Percentiles rank a stretch among this genome's conserved stretches.
phyloP scores from a whole-genome alignment of 805 yeast species.

The Lipomyces anomalus region DNA sequence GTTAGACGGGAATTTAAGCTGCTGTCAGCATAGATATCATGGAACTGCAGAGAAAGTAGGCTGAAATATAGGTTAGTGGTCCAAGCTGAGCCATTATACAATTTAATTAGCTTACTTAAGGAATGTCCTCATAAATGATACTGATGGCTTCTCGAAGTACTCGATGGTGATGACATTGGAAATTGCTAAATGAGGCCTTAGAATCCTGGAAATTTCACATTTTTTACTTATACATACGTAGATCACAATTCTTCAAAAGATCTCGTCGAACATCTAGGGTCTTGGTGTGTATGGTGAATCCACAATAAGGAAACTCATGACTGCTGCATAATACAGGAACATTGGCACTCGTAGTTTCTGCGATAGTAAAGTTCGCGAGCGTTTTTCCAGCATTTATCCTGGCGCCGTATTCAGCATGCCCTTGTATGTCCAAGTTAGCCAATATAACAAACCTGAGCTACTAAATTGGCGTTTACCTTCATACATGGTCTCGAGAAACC shows the following conservation, averaged over 20 bases:
- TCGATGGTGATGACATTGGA: conserved; percentile 7
- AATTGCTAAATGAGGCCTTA: conserved; percentile 6
- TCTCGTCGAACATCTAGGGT: conserved; percentile 15
- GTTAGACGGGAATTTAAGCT: conserved; percentile 12
- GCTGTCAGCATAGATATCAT: conserved; percentile 7
- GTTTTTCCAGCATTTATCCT: conserved; percentile 40
- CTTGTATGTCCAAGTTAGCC: conserved; percentile 20
- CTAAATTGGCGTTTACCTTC: not conserved
- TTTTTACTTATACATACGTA: conserved; percentile 4
- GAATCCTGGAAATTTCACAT: not conserved
- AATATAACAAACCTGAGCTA: too few relatives aligned
- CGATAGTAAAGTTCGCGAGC: conserved; percentile 26
- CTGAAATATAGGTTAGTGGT: not conserved
- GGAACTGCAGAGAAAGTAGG: conserved; percentile 3
- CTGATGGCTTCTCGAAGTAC: conserved; percentile 1
- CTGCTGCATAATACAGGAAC: conserved; percentile 2
- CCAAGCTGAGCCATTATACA: not conserved
- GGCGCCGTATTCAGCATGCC: conserved; percentile 43
- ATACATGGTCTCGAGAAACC: conserved; percentile 31
- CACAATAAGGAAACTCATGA: conserved; percentile 20
- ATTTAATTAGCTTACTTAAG: conserved; percentile 3
- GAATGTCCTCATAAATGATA: conserved; percentile 2
- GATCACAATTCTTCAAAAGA: conserved; percentile 3
- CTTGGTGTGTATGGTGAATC: conserved; percentile 9
- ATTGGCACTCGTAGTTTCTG: too few relatives aligned